Base-by-base conservation (phyloP, 228 moss, liverwort and hornwort genomes). In the Sphagnum magellanicum region DNA sequence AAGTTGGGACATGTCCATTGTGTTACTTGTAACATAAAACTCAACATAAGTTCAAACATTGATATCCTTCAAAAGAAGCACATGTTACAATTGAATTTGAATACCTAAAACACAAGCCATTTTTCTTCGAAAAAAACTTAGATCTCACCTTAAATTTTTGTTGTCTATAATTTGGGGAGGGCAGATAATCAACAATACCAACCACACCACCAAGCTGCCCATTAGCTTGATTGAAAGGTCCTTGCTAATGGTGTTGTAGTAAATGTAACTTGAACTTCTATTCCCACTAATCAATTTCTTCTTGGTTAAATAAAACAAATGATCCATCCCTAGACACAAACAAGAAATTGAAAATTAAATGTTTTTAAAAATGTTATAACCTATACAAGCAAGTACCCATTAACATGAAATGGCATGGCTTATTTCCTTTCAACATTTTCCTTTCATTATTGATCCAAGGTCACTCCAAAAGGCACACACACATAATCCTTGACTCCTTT, bases 81-180 rank as follows among this genome's bases (percentile, higher is more conserved):
- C 32, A 32, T 32, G 32, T 32, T 32, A 32, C 3, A 32, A 32
- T 32, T 32, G 32, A 32, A 32, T 3, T 32, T 32, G 32, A 32
- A 32, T 32, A 32, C 3, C 0, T 32, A 32, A 32, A 32, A 32
- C 32, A 32, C 1, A 32, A 32, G 32, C 32, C 32, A 32, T 32
- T 32, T 32, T 32, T 32, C 32, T 32, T 32, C 32, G 3, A 2
- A 32, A 32, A 32, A 32, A 32, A 32, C 2, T 32, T 32, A 32
- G 32, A 3, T 3, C 55, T 46, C 7, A 78, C 78, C 81, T 87
- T 89, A 16, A 77, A 68, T 50, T 87, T 89, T 49, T 75, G 76
- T 74, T 92, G 91, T 65, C 83, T 84, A 63, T 87, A 92, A 1
- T 87, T 92, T 6, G 87, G 91, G 62, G 85, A 92, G 11, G 79